Base-by-base conservation (phyloP, 257 asterid species). In the Fraxinus quadrangulata region DNA sequence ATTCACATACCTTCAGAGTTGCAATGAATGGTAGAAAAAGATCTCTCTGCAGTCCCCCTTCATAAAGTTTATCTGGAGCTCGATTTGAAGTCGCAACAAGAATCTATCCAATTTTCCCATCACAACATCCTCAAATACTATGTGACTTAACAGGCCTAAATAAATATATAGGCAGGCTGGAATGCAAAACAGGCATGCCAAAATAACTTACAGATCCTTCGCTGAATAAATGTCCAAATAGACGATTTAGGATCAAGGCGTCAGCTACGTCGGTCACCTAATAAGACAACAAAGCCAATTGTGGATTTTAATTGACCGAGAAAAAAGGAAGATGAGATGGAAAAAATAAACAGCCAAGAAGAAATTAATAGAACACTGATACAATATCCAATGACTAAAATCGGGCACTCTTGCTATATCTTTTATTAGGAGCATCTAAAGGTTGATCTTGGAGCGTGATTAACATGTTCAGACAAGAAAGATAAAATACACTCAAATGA, bases 251-350 rank as follows among this genome's bases (percentile, higher is more conserved):
- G 70, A 93, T 93, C 75, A 95, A 81, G 59, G 98, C 99, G 78
- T 90, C 96, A 66, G 98, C 98, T 85, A 95, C 96, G 77, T 95
- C 99, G 40, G 87, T 90, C 81, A 95, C 98, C 99, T 95, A 78
- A 49, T 47, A 45, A 75, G 69, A 75, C 42, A 49, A 47, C 9
- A 79, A 16, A 83, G 63, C 49, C 45, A 63, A 31, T 37, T 59
- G 36, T 5, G 26, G 31, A 28, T 9, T n/a, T 28, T 40, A 80
- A 78, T 83, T 77, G 14, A 59, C 12, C 6, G 5, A 17, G 31
- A 61, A 61, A 59, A 61, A 23, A 21, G 80, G 67, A 61, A 61
- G 67, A 61, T 4, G 31, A 61, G 16, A 21, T 23, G 16, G 26
- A 77, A 34, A 54, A 28, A 3, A 54, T 61, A 1, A 84, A 78